Conservation (phyloP, 2,329 filamentous ascomycete genomes). For the Cercospora beticola region DNA sequence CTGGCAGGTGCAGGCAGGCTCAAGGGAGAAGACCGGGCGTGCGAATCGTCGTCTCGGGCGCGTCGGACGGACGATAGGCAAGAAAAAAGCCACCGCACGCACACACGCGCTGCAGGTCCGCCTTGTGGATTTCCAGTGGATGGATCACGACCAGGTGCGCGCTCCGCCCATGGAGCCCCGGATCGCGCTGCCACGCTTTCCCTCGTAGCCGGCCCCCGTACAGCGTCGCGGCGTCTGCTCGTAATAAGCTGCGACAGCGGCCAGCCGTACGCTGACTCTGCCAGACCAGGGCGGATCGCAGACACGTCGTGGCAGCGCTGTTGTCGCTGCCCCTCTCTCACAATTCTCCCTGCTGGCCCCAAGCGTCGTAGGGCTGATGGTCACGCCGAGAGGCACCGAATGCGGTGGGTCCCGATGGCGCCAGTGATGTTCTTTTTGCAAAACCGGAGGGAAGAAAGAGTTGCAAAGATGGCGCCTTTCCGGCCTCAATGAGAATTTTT, state of each 20-base stretch:
- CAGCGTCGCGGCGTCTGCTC: neutral
- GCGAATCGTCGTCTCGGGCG: neutral
- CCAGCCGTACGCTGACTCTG: neutral
- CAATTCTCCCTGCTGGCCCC: neutral
- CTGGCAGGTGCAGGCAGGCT: no score
- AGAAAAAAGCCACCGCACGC: neutral
- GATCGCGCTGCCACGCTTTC: neutral
- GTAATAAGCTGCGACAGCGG: neutral
- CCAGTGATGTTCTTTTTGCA: conserved; percentile 6
- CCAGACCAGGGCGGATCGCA: neutral
- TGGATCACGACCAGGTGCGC: neutral
- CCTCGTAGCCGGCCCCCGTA: neutral
- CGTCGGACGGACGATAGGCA: conserved; percentile 1
- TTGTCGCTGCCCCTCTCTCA: neutral
- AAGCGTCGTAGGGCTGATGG: conserved; percentile 11
- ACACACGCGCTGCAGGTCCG: conserved; percentile 8
- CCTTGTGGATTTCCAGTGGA: neutral
- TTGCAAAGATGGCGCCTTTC: neutral
- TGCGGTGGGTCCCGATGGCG: conserved; percentile 7
- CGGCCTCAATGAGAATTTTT: conserved; percentile 6
- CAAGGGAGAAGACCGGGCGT: neutral
- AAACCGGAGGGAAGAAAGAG: neutral
- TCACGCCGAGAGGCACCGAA: conserved; percentile 8
- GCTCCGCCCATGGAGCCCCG: conserved; percentile 1
- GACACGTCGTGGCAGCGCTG: neutral